Conservation (phyloP, 2,329 filamentous ascomycete species). For the Neodidymelliopsis sp. region DNA sequence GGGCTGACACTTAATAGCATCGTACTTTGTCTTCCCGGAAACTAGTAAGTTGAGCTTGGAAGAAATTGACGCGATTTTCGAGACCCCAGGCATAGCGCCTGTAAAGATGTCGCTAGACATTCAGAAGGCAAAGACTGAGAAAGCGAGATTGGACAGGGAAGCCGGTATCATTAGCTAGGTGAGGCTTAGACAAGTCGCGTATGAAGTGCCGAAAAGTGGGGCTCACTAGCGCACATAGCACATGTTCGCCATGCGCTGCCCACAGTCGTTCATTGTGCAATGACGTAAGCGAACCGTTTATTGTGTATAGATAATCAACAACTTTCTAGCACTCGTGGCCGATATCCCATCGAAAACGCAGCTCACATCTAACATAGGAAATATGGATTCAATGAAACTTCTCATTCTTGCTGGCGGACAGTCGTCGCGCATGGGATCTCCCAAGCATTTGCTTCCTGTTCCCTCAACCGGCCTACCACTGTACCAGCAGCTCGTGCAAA, state of each 20-base stretch:
- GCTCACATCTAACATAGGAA: not conserved
- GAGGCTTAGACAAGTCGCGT: no score
- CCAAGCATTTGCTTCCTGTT: constrained; percentile 8
- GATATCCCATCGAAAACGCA: no score
- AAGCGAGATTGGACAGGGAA: constrained; percentile 12
- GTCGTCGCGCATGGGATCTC: constrained; percentile 13
- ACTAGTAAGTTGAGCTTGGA: constrained; percentile 60
- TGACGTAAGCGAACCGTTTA: no score
- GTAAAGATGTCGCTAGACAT: constrained; percentile 50
- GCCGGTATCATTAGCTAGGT: not conserved
- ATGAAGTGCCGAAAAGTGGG: no score
- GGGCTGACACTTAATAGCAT: constrained; percentile 26
- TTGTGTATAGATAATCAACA: no score
- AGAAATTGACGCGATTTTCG: constrained; percentile 67
- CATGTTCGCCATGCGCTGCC: no score
- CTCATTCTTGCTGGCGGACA: constrained; percentile 8
- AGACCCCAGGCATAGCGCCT: constrained; percentile 52
- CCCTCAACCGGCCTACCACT: constrained; percentile 4
- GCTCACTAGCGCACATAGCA: no score
- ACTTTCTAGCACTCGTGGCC: no score
- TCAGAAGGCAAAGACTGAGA: constrained; percentile 27
- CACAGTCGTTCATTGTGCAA: no score
- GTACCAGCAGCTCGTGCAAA: constrained; percentile 3
- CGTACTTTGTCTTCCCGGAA: constrained; percentile 63
- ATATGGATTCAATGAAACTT: not conserved